These are phyloP conservation scores for Plasmodium blacklocki DNA, from an alignment of 169 alveolate species.

Conservation along the genomic window DNA sequence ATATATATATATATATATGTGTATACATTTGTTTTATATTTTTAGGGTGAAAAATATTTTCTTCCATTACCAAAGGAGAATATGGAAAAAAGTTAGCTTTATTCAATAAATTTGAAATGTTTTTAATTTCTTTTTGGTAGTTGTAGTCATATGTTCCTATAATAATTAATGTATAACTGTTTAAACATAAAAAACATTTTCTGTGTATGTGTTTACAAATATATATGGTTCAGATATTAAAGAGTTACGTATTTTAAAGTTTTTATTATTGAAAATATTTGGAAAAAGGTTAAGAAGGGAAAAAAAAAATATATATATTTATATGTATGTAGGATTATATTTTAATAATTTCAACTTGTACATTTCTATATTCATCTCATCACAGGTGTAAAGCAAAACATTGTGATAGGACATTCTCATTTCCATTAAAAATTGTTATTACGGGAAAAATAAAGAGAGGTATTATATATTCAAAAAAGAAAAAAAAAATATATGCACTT, in stretches of 20 bases:
- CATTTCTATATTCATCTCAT: neutral
- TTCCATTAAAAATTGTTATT: constrained; percentile 52
- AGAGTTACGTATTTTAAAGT: constrained; percentile 37
- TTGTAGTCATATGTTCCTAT: too few species aligned
- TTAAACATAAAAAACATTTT: neutral
- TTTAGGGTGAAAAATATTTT: constrained; percentile 55
- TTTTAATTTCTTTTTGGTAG: too few species aligned
- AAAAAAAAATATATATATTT: neutral
- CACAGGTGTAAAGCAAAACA: neutral
- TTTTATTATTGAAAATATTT: constrained; percentile 34
- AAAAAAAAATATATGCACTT: neutral
- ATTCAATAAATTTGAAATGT: too few species aligned
- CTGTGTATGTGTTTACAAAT: neutral
- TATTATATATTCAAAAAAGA: neutral
- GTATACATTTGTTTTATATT: neutral
- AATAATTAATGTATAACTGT: too few species aligned
- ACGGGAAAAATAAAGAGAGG: constrained; percentile 74
- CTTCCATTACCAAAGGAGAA: constrained; percentile 9
- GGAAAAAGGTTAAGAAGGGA: constrained; percentile 23
- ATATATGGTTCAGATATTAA: constrained; percentile 20
- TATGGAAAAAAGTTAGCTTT: constrained; percentile 30
- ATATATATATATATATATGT: neutral
- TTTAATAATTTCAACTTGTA: too few species aligned
- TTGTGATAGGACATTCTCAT: constrained; percentile 11
- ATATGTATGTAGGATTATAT: too few species aligned